phyloP scores from a whole-genome alignment of 75 land plant species.

The Larix kaempferi region DNA sequence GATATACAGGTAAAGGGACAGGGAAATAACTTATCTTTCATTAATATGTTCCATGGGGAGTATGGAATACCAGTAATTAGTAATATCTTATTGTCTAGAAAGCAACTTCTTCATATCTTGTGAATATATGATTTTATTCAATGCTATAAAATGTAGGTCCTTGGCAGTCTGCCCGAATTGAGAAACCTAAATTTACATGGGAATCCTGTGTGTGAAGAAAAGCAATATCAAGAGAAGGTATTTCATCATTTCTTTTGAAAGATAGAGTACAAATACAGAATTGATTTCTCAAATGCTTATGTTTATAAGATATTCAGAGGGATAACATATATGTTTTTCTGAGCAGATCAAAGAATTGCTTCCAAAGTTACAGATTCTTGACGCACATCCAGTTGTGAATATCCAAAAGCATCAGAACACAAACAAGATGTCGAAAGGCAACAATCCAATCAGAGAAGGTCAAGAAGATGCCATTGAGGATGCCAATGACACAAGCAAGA shows the following conservation, averaged over 20 bases:
- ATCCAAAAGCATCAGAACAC: constrained; percentile 10
- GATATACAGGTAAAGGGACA: constrained; percentile 51
- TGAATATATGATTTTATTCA: not conserved
- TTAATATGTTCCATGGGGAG: not conserved
- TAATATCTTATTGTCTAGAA: not conserved
- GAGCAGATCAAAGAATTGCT: constrained; percentile 55
- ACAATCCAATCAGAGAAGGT: not conserved
- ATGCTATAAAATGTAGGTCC: constrained; percentile 40
- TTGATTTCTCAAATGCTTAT: not conserved
- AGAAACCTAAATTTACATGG: constrained; percentile 76
- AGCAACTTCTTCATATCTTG: not conserved
- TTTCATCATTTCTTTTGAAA: not conserved
- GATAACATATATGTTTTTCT: not conserved
- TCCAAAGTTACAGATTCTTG: constrained; percentile 62
- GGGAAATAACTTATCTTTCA: not conserved
- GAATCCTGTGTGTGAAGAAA: constrained; percentile 65
- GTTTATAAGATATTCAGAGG: not conserved
- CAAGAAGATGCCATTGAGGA: constrained; percentile 9
- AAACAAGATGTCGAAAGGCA: not conserved
- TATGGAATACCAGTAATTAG: not conserved
- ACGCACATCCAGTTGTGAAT: constrained; percentile 51
- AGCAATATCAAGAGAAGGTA: constrained; percentile 63
- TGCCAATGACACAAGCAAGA: not conserved
- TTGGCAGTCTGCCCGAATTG: constrained; percentile 38
- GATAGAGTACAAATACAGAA: not conserved